phyloP scores from a whole-genome alignment of 2,329 filamentous ascomycete species.

The Claviceps fusiformis region DNA sequence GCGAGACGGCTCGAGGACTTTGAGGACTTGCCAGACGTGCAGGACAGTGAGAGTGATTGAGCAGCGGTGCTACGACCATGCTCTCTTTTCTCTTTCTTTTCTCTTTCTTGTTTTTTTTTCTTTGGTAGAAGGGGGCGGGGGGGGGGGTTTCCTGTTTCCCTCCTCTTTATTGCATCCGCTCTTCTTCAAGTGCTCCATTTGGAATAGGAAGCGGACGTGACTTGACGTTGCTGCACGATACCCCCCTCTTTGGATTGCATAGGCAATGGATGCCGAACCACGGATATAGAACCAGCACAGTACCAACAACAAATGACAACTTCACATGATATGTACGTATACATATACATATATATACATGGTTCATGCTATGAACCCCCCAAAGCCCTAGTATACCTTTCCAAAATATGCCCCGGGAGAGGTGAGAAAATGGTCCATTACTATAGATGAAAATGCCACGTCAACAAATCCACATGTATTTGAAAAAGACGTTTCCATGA shows the following conservation, averaged over 20 bases:
- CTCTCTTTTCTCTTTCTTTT: not conserved
- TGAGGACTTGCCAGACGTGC: conserved; percentile 14
- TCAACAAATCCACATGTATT: too few species aligned
- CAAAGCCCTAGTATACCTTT: too few species aligned
- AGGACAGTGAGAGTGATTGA: conserved; percentile 28
- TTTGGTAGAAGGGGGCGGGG: not conserved
- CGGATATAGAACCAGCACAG: too few species aligned
- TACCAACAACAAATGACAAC: too few species aligned
- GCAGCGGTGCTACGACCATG: not conserved
- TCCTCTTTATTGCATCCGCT: too few species aligned
- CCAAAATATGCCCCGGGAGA: too few species aligned
- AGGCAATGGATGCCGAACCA: not conserved
- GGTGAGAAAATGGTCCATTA: too few species aligned
- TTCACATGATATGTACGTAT: too few species aligned
- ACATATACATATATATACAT: too few species aligned
- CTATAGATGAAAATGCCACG: too few species aligned
- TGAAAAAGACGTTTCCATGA: too few species aligned
- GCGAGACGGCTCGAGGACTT: conserved; percentile 22
- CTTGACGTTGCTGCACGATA: not conserved
- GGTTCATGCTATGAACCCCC: too few species aligned
- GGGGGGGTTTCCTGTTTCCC: not conserved
- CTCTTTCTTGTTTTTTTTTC: not conserved
- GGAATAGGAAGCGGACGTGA: not conserved
- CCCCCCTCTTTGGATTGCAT: not conserved
- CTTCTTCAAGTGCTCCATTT: not conserved